Evolutionary conservation across 352 stramenopile species (phyloP).

Genomic region (Aphanomyces invadans): DNA sequence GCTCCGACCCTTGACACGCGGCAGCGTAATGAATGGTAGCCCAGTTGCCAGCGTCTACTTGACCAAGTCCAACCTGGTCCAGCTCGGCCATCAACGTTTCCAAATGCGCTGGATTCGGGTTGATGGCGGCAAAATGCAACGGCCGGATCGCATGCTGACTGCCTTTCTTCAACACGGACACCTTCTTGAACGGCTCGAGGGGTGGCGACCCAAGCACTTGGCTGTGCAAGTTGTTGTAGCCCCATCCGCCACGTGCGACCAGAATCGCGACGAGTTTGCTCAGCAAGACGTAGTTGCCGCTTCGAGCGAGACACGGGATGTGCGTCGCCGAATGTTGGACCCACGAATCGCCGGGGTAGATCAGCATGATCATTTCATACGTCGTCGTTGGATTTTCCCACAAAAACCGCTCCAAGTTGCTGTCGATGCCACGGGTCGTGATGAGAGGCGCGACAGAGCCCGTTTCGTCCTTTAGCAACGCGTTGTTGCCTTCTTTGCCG

Average conservation of each 20-base stretch:
- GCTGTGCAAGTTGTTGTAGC: slow-evolving; percentile 54
- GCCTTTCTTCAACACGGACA: slow-evolving; percentile 65
- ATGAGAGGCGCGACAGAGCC: too few species aligned
- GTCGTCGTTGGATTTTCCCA: slow-evolving; percentile 1
- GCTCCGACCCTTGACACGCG: slow-evolving; percentile 39
- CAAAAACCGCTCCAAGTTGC: not conserved
- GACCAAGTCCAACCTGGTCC: slow-evolving; percentile 40
- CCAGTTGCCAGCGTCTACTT: slow-evolving; percentile 46
- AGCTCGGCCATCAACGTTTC: slow-evolving; percentile 41
- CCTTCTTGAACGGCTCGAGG: slow-evolving; percentile 37
- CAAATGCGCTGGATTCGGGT: slow-evolving; percentile 61
- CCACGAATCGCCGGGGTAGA: slow-evolving; percentile 16
- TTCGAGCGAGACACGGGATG: slow-evolving; percentile 28
- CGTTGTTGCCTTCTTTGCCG: slow-evolving; percentile 72
- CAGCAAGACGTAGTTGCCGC: slow-evolving; percentile 41
- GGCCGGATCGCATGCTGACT: slow-evolving; percentile 51
- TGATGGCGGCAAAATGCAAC: slow-evolving; percentile 65
- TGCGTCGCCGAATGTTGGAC: not conserved
- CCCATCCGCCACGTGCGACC: slow-evolving; percentile 42
- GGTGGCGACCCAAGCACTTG: slow-evolving; percentile 42
- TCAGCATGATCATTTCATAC: slow-evolving; percentile 10
- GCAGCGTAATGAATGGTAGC: slow-evolving; percentile 66
- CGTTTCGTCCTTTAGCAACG: slow-evolving; percentile 46
- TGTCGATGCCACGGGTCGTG: not conserved
- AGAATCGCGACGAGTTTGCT: slow-evolving; percentile 49